Conservation (phyloP, 2,329 filamentous ascomycete species). For the Apiospora saccharicola region DNA sequence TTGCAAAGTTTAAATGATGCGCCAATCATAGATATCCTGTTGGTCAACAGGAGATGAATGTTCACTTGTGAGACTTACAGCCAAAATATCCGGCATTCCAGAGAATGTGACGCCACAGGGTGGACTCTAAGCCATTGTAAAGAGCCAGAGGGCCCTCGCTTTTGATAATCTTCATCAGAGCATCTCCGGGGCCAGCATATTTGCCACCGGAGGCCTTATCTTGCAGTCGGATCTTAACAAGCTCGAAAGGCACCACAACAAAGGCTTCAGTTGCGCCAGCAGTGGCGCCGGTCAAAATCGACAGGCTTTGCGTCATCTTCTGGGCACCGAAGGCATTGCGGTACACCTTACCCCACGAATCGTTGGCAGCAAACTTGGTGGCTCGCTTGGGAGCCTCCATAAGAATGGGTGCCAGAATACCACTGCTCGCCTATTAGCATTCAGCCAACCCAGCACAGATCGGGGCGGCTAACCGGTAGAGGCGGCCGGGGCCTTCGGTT, state of each 20-base stretch:
- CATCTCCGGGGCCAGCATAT: constrained; percentile 84
- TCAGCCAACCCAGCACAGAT: constrained; percentile 65
- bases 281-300: constrained; percentile 90
- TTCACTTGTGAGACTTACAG: constrained; percentile 53
- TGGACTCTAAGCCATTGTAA: constrained; percentile 97
- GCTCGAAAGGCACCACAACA: constrained; percentile 91
- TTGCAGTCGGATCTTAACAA: constrained; percentile 95
- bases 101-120: constrained; percentile 91
- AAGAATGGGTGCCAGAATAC: constrained; percentile 78
- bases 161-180: constrained; percentile 80
- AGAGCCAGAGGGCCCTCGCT: constrained; percentile 85
- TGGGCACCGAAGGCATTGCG: constrained; percentile 82
- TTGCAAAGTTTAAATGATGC: not conserved
- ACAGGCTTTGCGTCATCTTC: constrained; percentile 92
- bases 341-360: constrained; percentile 97
- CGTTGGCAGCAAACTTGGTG: constrained; percentile 98
- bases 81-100: constrained; percentile 70
- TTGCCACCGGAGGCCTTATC: constrained; percentile 92
- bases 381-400: constrained; percentile 93
- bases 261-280: constrained; percentile 96
- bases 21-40: not conserved
- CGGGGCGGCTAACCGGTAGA: constrained; percentile 94
- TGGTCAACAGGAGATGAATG: not conserved
- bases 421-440: constrained; percentile 14
- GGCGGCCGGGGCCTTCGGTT: constrained; percentile 88